These are phyloP conservation scores for Arthroderma uncinatum DNA, from an alignment of 2,329 filamentous ascomycete species.

Conservation along the genomic window DNA sequence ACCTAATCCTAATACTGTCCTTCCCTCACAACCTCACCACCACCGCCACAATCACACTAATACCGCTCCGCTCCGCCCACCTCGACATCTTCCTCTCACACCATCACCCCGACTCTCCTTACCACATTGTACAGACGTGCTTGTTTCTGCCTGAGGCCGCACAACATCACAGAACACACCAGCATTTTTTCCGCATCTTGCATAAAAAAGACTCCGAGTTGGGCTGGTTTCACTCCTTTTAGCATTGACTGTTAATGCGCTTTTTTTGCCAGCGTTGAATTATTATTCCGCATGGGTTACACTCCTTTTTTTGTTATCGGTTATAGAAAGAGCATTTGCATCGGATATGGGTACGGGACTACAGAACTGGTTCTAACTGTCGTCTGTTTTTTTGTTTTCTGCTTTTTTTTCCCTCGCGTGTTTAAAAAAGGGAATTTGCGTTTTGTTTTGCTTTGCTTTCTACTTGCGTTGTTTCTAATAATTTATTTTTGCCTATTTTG, in stretches of 20 bases:
- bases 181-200: slow-evolving; percentile 9
- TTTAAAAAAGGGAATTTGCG: slow-evolving; percentile 6
- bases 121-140: slow-evolving; percentile 11
- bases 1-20: slow-evolving; percentile 6
- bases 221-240: slow-evolving; percentile 10
- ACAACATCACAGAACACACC: slow-evolving; percentile 12
- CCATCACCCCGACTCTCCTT: slow-evolving; percentile 5
- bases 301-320: slow-evolving; percentile 9
- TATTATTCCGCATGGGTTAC: slow-evolving; percentile 8
- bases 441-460: not conserved
- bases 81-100: not conserved
- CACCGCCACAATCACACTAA: not conserved
- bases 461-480: not conserved
- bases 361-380: slow-evolving; percentile 6
- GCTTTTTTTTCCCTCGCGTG: not conserved
- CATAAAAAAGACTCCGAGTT: slow-evolving; percentile 5
- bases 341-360: slow-evolving; percentile 14
- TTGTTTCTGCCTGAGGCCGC: slow-evolving; percentile 15
- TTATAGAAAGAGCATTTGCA: slow-evolving; percentile 14
- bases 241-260: slow-evolving; percentile 4
- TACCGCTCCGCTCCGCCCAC: not conserved
- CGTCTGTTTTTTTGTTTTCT: slow-evolving; percentile 4
- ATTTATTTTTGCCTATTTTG: slow-evolving; percentile 2
- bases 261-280: slow-evolving; percentile 6
- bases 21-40: slow-evolving; percentile 1